Conservation (phyloP, 2,329 filamentous ascomycete genomes). For the Didymosphaeria variabile region DNA sequence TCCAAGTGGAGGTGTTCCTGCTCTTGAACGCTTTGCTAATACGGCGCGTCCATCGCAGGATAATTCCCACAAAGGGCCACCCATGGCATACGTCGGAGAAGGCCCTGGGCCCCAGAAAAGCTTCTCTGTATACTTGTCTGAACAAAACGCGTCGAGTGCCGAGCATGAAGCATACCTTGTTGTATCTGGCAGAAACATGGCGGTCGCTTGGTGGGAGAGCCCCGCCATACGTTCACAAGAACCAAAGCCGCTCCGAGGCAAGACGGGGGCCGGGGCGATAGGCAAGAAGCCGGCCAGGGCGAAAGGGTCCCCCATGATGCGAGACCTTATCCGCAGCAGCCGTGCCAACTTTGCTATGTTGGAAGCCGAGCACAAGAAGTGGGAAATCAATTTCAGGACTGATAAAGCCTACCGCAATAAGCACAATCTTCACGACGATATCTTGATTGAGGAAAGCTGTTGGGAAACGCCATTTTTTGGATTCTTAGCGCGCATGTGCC, state of each 20-base stretch:
- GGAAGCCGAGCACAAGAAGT: conserved; percentile 18
- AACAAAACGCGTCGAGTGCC: neutral
- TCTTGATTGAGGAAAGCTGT: conserved; percentile 25
- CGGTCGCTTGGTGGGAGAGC: conserved; percentile 38
- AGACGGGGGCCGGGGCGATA: neutral
- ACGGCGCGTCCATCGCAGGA: conserved; percentile 1
- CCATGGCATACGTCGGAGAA: neutral
- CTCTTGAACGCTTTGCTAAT: neutral
- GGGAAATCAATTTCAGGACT: conserved; percentile 25
- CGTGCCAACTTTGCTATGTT: conserved; percentile 17
- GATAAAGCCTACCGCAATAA: conserved; percentile 36
- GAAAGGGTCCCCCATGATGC: conserved; percentile 22
- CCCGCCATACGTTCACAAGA: conserved; percentile 22
- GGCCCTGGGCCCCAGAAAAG: neutral
- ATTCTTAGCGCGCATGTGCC: neutral
- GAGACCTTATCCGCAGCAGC: conserved; percentile 20
- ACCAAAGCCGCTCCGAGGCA: neutral
- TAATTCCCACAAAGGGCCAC: neutral
- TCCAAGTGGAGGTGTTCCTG: neutral
- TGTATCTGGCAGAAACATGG: conserved; percentile 11
- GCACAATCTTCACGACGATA: conserved; percentile 25
- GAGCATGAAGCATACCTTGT: conserved; percentile 16
- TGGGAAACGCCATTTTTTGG: conserved; percentile 31
- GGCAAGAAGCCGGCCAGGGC: neutral
- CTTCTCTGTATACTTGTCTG: conserved; percentile 4